Evolutionary conservation across 1,284 basidiomycete genomes (phyloP).

Genomic region (Pholiota adiposa): DNA sequence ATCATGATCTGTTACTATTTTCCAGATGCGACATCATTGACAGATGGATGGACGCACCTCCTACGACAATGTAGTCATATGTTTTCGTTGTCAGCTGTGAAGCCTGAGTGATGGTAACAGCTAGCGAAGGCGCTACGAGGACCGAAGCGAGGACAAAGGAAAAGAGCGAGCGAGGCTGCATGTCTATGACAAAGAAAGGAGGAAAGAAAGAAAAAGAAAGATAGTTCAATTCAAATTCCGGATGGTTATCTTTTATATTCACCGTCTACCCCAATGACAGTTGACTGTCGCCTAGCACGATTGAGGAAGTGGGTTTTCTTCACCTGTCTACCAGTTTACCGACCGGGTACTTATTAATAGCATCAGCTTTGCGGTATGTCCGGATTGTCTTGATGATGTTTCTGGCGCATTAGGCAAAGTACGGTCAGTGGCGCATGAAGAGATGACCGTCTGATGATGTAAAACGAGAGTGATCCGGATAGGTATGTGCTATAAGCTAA

Average conservation of each 20-base stretch:
- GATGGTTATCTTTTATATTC: not conserved
- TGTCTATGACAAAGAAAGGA: not conserved
- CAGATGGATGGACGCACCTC: not conserved
- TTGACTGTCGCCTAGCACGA: not conserved
- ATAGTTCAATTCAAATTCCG: not conserved
- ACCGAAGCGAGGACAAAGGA: not conserved
- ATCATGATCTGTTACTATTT: too few relatives aligned
- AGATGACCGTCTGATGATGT: not conserved
- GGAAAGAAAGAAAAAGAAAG: not conserved
- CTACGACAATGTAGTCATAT: constrained; percentile 6
- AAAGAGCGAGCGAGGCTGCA: not conserved
- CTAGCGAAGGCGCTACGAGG: not conserved
- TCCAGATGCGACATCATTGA: too few relatives aligned
- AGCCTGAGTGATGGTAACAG: not conserved
- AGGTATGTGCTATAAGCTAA: not conserved
- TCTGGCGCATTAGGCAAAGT: not conserved
- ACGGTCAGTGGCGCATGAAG: not conserved
- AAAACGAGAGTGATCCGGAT: not conserved
- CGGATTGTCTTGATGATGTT: not conserved
- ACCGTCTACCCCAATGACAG: not conserved
- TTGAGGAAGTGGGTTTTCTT: not conserved
- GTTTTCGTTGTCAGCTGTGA: constrained; percentile 1
- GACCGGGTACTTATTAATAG: not conserved
- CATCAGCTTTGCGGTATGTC: not conserved
- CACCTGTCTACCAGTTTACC: not conserved